Conservation (phyloP, 1,139 yeast species). For the Pichia sp. region DNA sequence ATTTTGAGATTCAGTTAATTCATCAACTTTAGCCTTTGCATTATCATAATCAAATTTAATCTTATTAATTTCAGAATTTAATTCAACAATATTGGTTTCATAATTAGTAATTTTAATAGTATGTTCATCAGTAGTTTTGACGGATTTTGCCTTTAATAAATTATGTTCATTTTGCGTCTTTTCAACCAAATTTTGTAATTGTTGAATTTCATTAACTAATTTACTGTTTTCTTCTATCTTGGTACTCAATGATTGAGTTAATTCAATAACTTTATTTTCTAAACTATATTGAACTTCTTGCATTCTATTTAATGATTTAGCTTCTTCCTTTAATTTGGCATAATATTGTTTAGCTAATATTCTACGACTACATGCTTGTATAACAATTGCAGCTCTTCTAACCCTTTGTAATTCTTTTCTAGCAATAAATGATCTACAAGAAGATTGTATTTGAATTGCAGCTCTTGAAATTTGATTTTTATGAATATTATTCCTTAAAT, state of each 20-base stretch:
- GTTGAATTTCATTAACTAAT: constrained; percentile 55
- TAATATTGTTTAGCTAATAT: constrained; percentile 65
- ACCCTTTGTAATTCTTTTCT: constrained; percentile 40
- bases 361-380: constrained; percentile 78
- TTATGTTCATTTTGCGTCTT: constrained; percentile 57
- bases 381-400: constrained; percentile 52
- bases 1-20: constrained; percentile 59
- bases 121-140: constrained; percentile 45
- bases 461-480: constrained; percentile 39
- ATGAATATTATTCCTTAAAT: constrained; percentile 36
- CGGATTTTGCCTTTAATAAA: constrained; percentile 48
- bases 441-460: constrained; percentile 65
- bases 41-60: constrained; percentile 55
- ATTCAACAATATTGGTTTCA: constrained; percentile 41
- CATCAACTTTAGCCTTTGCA: constrained; percentile 58
- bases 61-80: constrained; percentile 52
- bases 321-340: constrained; percentile 64
- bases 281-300: constrained; percentile 88
- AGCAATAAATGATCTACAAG: constrained; percentile 53
- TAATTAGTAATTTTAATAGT: constrained; percentile 44
- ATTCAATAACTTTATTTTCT: constrained; percentile 92
- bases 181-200: constrained; percentile 47
- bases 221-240: constrained; percentile 77
- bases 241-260: constrained; percentile 75
- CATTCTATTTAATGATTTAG: constrained; percentile 83